These are phyloP conservation scores for Volutella citrinella DNA, from an alignment of 2,329 filamentous ascomycete species.

Conservation along the genomic window DNA sequence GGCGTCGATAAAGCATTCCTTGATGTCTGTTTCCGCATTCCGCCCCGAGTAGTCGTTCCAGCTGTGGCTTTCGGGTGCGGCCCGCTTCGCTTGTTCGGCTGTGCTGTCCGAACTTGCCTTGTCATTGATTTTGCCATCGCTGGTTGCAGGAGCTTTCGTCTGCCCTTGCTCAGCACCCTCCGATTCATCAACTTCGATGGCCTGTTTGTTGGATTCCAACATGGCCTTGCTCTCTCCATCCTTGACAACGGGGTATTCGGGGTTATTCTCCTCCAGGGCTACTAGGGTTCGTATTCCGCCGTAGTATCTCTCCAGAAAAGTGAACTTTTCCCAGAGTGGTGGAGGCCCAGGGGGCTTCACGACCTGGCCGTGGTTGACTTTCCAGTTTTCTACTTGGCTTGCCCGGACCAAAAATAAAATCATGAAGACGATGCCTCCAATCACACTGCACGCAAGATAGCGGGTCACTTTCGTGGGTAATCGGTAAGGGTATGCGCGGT, in stretches of 20 bases:
- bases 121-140: no score
- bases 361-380: slow-evolving; percentile 51
- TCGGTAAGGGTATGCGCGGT: slow-evolving; percentile 49
- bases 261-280: slow-evolving; percentile 60
- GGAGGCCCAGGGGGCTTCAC: slow-evolving; percentile 54
- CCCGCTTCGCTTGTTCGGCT: slow-evolving; percentile 16
- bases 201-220: slow-evolving; percentile 11
- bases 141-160: no score
- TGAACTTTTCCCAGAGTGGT: slow-evolving; percentile 78
- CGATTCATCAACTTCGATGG: no score
- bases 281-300: slow-evolving; percentile 77
- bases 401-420: slow-evolving; percentile 72
- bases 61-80: slow-evolving; percentile 26
- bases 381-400: slow-evolving; percentile 66
- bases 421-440: slow-evolving; percentile 70
- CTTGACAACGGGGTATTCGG: slow-evolving; percentile 73
- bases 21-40: slow-evolving; percentile 49
- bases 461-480: slow-evolving; percentile 72
- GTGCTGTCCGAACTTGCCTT: slow-evolving; percentile 1
- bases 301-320: slow-evolving; percentile 84
- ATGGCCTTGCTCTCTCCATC: no score
- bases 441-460: slow-evolving; percentile 72
- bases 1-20: slow-evolving; percentile 76
- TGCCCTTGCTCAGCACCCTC: no score
- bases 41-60: slow-evolving; percentile 34